Conservation (phyloP, 768 basidiomycete species). For the Calocybe gangraenosa region DNA sequence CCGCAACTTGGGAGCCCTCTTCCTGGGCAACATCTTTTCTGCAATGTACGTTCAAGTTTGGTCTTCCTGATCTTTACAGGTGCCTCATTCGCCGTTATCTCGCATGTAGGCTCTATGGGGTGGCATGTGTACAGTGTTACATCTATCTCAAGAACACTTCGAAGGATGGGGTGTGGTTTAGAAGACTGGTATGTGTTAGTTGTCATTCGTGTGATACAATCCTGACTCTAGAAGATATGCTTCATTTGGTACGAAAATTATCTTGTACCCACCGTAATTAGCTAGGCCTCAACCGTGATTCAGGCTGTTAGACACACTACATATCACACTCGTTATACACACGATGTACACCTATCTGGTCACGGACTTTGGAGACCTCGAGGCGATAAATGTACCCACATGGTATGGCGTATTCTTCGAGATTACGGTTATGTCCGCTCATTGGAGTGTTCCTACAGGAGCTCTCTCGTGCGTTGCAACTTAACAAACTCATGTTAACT, state of each 20-base stretch:
- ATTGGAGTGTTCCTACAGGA: constrained; percentile 2
- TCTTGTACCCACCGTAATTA: too few relatives aligned
- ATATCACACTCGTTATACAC: constrained; percentile 11
- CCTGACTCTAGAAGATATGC: too few relatives aligned
- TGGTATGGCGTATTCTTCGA: constrained; percentile 19
- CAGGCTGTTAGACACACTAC: constrained; percentile 15
- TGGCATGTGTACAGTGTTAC: constrained; percentile 12
- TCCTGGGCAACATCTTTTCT: too few relatives aligned
- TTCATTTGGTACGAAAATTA: too few relatives aligned
- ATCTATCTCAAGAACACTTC: constrained; percentile 9
- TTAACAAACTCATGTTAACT: too few relatives aligned
- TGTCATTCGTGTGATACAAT: too few relatives aligned
- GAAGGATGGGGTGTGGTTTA: constrained; percentile 8
- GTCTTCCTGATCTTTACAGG: too few relatives aligned
- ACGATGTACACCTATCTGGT: constrained; percentile 13
- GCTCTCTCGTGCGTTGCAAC: constrained; percentile 9
- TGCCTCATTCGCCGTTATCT: not conserved
- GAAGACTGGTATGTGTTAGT: constrained; percentile 7
- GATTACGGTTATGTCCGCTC: not conserved
- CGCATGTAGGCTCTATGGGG: too few relatives aligned
- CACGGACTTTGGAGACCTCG: constrained; percentile 16
- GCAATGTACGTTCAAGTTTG: too few relatives aligned
- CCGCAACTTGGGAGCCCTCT: too few relatives aligned
- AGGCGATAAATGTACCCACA: constrained; percentile 19
- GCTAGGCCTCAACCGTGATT: not conserved